Base-by-base conservation (phyloP, 352 stramenopile species). In the Globisporangium heterothallicum region DNA sequence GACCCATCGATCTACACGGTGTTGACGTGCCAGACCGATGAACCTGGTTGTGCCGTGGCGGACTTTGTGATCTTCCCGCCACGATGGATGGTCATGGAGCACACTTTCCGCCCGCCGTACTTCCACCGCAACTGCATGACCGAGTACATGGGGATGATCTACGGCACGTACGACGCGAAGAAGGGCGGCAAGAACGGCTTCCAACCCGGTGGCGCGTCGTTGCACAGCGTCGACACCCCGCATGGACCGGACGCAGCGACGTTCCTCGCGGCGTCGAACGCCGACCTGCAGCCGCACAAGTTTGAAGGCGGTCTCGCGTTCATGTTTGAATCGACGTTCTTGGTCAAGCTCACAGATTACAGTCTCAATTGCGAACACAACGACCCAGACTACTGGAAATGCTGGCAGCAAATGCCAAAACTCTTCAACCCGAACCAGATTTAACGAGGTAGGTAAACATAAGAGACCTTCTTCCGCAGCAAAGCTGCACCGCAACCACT, bases 31-130 rank as follows among this genome's bases (percentile, higher is more conserved):
- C 91, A 92, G 61, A 95, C 81, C 0, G 83, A 96, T 53, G 90
- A 98, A 55, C 60, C 88, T 2, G 96, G 96, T 16, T 97, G 93
- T 30, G 94, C 96, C 26, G 75, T 98, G 42, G 91, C 86, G 6
- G 96, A 99, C 66, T 98, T 99, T 75, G 95, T 98, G 9, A 97
- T 99, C 57, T 99, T 99, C 61, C 94, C 95, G 19, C 94, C 93
- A 10, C 83, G 95, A 19, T 97, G 95, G 79, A 98, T 98, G 93
- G 92, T 42, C 35, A 59, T 38, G 64, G 84, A 97, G 44, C 76
- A 98, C 64, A 98, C 95, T 22, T 94, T 92, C 64, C 86, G 92
- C 7, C 92, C 91, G 32, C 89, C 90, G 1, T 97, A 94, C 69
- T 97, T 97, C 65, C 96, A 99, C 67, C 85, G 94, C 45, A 99